Percentiles rank a stretch among this genome's conserved stretches.
Evolutionary conservation across 768 basidiomycete species (phyloP).

Genomic region (Lepiota brunneoincarnata): DNA sequence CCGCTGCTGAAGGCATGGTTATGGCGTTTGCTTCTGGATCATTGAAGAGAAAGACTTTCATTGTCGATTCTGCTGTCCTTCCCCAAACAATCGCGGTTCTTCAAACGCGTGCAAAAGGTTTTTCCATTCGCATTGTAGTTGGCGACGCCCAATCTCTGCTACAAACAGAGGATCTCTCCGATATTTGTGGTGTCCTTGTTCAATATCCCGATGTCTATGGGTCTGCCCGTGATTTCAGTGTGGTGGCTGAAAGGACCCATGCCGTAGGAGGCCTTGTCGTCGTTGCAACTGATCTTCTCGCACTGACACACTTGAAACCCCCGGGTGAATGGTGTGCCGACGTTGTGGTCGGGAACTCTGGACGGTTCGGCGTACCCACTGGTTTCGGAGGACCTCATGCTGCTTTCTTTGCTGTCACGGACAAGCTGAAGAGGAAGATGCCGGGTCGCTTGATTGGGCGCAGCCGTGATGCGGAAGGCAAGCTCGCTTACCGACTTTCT

Average conservation of each 20-base stretch:
- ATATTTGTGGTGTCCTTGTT: conserved; percentile 84
- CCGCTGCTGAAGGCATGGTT: conserved; percentile 95
- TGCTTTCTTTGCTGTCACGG: conserved; percentile 94
- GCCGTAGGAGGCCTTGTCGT: conserved; percentile 75
- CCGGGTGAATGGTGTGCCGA: conserved; percentile 99
- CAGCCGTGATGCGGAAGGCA: conserved; percentile 81
- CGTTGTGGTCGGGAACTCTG: conserved; percentile 92
- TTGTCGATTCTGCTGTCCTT: conserved; percentile 79
- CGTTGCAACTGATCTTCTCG: conserved; percentile 89
- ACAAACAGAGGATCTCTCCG: conserved; percentile 48
- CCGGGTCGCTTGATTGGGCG: conserved; percentile 95
- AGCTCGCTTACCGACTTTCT: conserved; percentile 87
- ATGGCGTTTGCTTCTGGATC: conserved; percentile 75
- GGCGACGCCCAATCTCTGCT: conserved; percentile 54
- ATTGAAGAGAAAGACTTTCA: conserved; percentile 77
- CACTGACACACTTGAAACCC: conserved; percentile 88
- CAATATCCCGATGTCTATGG: conserved; percentile 96
- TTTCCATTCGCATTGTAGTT: conserved; percentile 80
- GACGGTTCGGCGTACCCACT: conserved; percentile 92
- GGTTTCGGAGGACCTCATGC: conserved; percentile 99
- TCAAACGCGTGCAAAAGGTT: conserved; percentile 87
- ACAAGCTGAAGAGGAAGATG: conserved; percentile 94
- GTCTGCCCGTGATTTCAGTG: conserved; percentile 67
- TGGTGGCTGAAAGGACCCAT: conserved; percentile 68
- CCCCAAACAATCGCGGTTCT: conserved; percentile 92